phyloP scores from a whole-genome alignment of 129 eudicot species.

The Flaveria linearis region DNA sequence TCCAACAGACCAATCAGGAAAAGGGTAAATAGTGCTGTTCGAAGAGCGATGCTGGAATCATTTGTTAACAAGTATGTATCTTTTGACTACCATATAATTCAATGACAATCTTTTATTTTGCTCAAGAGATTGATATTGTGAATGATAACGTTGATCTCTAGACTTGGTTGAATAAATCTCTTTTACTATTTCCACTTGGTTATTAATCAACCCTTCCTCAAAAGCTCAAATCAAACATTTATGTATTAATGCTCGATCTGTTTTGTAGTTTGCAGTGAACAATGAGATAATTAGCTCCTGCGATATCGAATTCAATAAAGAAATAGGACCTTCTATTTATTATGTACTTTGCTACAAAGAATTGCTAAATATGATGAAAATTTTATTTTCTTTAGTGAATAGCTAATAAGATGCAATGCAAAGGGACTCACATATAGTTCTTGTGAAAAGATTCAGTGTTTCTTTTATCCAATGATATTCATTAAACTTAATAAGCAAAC shows the following conservation, averaged over 20 bases:
- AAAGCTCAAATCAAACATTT: neutral
- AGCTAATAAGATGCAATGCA: neutral
- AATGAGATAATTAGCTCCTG: neutral
- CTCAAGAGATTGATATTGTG: neutral
- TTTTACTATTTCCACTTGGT: too few relatives aligned
- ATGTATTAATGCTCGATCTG: neutral
- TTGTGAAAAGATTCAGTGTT: too few relatives aligned
- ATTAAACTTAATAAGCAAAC: too few relatives aligned
- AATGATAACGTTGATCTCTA: neutral
- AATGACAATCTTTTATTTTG: neutral
- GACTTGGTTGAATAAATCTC: neutral
- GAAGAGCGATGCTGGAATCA: constrained; percentile 49
- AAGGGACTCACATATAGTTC: neutral
- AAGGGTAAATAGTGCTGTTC: constrained; percentile 39
- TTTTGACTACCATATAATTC: constrained; percentile 6
- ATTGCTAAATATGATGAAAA: constrained; percentile 1
- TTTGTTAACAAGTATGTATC: constrained; percentile 48
- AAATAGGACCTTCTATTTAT: neutral
- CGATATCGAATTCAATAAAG: neutral
- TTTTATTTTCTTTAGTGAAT: neutral
- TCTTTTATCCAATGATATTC: too few relatives aligned
- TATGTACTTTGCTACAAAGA: neutral
- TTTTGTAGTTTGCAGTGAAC: neutral
- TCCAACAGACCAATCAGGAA: constrained; percentile 30
- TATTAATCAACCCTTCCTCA: neutral